These are phyloP conservation scores for Lentithecium fluviatile DNA, from an alignment of 495 filamentous ascomycete species.

Conservation along the genomic window DNA sequence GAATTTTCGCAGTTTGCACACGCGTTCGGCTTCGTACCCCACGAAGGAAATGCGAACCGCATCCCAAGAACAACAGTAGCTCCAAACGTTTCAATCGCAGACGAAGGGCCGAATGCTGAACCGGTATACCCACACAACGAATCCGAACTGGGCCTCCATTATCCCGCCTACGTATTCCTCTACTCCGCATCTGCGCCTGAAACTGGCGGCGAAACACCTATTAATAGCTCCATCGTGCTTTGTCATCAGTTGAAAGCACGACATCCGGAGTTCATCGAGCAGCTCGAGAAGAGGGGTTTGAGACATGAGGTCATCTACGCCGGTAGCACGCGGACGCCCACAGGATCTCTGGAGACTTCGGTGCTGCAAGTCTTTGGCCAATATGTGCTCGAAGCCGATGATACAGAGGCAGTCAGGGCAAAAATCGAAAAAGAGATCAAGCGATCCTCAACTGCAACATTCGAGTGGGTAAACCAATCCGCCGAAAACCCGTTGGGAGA, in stretches of 20 bases:
- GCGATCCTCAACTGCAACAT: constrained; percentile 10
- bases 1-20: constrained; percentile 23
- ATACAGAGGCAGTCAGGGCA: not conserved
- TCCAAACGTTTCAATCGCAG: constrained; percentile 20
- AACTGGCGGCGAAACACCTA: constrained; percentile 22
- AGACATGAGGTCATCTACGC: constrained; percentile 19
- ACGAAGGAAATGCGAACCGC: constrained; percentile 24
- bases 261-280: constrained; percentile 15
- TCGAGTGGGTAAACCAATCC: constrained; percentile 16
- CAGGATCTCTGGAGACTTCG: constrained; percentile 7
- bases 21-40: constrained; percentile 14
- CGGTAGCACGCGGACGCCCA: constrained; percentile 5
- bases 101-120: constrained; percentile 22
- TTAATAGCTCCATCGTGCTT: constrained; percentile 22
- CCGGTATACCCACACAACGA: constrained; percentile 27
- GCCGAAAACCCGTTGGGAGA: constrained; percentile 11
- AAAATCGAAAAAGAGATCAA: constrained; percentile 23
- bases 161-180: constrained; percentile 19
- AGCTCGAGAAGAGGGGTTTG: constrained; percentile 11
- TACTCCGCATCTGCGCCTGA: constrained; percentile 13
- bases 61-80: constrained; percentile 12
- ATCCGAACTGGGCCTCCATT: constrained; percentile 21
- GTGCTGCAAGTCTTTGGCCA: constrained; percentile 16
- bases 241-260: constrained; percentile 13
- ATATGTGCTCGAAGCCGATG: constrained; percentile 9